Percentiles rank a stretch among this genome's conserved stretches.
These are phyloP conservation scores for Erigeron philadelphicus DNA, from an alignment of 140 eudicot species.

Conservation along the genomic window DNA sequence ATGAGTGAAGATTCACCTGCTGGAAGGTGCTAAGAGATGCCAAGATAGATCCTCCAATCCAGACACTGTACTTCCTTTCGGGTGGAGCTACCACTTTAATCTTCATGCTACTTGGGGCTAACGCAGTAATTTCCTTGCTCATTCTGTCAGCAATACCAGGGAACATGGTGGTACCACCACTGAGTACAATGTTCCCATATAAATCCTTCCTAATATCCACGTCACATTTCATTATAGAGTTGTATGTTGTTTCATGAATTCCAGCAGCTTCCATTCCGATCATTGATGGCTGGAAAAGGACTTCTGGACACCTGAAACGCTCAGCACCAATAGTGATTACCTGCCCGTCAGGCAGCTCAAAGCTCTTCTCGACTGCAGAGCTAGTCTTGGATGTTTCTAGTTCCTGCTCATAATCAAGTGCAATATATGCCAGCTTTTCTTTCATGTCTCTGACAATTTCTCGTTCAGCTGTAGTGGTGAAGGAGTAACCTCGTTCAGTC, in stretches of 20 bases:
- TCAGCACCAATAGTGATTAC: slow-evolving; percentile 68
- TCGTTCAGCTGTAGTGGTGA: slow-evolving; percentile 61
- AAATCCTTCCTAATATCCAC: slow-evolving; percentile 77
- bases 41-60: slow-evolving; percentile 73
- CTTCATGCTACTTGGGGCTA: slow-evolving; percentile 76
- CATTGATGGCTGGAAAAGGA: slow-evolving; percentile 77
- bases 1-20: slow-evolving; percentile 38
- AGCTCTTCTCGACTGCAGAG: slow-evolving; percentile 65
- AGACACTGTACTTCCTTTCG: slow-evolving; percentile 69
- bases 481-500: slow-evolving; percentile 56
- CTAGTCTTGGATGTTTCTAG: slow-evolving; percentile 50
- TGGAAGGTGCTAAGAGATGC: slow-evolving; percentile 82
- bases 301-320: slow-evolving; percentile 83
- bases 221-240: slow-evolving; percentile 73
- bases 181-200: slow-evolving; percentile 68
- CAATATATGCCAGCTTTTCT: slow-evolving; percentile 53
- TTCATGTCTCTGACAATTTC: slow-evolving; percentile 76
- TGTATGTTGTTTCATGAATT: slow-evolving; percentile 68
- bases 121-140: slow-evolving; percentile 66
- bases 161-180: slow-evolving; percentile 78
- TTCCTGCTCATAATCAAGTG: slow-evolving; percentile 46
- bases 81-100: slow-evolving; percentile 71
- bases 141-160: slow-evolving; percentile 69
- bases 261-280: slow-evolving; percentile 78
- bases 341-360: slow-evolving; percentile 83